Percentiles rank a stretch among this genome's conserved stretches.
Evolutionary conservation across 2,329 filamentous ascomycete species (phyloP).

Genomic region (Nigrograna mackinnonii): DNA sequence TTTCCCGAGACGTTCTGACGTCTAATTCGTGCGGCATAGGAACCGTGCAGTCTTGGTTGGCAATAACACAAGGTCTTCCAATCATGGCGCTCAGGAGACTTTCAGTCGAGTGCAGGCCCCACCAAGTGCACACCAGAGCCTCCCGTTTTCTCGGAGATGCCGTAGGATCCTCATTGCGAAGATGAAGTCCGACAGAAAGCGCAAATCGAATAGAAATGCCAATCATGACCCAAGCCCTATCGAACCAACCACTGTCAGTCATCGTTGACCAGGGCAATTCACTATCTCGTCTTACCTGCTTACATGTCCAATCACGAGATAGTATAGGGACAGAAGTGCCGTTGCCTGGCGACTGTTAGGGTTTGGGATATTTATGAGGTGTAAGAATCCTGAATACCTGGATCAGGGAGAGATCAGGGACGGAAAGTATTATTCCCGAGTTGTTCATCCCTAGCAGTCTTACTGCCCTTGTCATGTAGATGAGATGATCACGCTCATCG

Average conservation of each 20-base stretch:
- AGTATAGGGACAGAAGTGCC: constrained; percentile 42
- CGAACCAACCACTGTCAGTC: no score
- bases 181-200: constrained; percentile 39
- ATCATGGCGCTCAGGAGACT: constrained; percentile 37
- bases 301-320: constrained; percentile 41
- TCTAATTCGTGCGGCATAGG: background rate
- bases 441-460: constrained; percentile 28
- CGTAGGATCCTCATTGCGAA: constrained; percentile 33
- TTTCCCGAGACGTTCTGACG: background rate
- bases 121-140: constrained; percentile 41
- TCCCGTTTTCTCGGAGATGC: constrained; percentile 31
- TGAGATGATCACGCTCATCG: constrained; percentile 37
- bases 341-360: constrained; percentile 24
- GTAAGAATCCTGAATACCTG: background rate
- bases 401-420: background rate
- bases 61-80: constrained; percentile 34
- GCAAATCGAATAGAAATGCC: constrained; percentile 41
- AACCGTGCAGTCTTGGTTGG: background rate
- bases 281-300: constrained; percentile 45
- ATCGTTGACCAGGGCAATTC: no score
- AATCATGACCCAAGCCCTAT: constrained; percentile 39
- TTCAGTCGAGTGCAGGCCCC: constrained; percentile 41
- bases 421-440: background rate
- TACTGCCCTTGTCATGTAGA: constrained; percentile 41
- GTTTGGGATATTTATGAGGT: background rate